phyloP scores from a whole-genome alignment of 1,139 yeast genomes.

The Debaryomycetaceae sp. region DNA sequence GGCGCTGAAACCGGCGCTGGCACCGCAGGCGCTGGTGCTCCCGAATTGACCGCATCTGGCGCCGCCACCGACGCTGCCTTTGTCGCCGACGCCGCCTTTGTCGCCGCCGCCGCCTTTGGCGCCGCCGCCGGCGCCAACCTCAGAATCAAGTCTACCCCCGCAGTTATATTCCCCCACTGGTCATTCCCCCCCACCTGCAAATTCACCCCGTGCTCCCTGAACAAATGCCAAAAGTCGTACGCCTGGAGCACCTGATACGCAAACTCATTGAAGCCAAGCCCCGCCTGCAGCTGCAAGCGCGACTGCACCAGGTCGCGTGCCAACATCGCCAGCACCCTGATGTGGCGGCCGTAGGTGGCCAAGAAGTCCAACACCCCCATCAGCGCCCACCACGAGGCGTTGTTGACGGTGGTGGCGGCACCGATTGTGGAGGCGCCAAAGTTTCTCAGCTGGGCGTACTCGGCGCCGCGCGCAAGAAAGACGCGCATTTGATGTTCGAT shows the following conservation, averaged over 20 bases:
- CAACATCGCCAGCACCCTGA: constrained; percentile 82
- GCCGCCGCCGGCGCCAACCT: constrained; percentile 36
- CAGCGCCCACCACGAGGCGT: constrained; percentile 82
- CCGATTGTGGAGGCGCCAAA: too few species aligned
- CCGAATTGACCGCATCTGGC: too few species aligned
- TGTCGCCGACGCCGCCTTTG: too few species aligned
- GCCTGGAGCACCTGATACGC: constrained; percentile 92
- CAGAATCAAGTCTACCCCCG: constrained; percentile 85
- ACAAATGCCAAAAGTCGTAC: constrained; percentile 85
- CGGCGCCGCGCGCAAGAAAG: constrained; percentile 62
- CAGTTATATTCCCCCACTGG: constrained; percentile 98
- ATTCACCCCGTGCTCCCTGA: constrained; percentile 52
- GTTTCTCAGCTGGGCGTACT: constrained; percentile 56
- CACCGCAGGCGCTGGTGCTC: too few species aligned
- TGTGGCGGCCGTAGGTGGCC: constrained; percentile 70
- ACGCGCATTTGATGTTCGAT: constrained; percentile 59
- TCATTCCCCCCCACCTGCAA: constrained; percentile 95
- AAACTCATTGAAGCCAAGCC: constrained; percentile 91
- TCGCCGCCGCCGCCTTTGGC: constrained; percentile 1
- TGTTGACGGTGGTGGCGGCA: constrained; percentile 48
- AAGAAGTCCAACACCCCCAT: constrained; percentile 74
- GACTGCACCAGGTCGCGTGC: constrained; percentile 84
- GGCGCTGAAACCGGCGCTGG: too few species aligned
- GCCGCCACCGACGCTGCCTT: too few species aligned
- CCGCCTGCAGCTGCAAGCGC: constrained; percentile 62